These are phyloP conservation scores for Diutina sp. DNA, from an alignment of 1,139 yeast species.

Conservation along the genomic window DNA sequence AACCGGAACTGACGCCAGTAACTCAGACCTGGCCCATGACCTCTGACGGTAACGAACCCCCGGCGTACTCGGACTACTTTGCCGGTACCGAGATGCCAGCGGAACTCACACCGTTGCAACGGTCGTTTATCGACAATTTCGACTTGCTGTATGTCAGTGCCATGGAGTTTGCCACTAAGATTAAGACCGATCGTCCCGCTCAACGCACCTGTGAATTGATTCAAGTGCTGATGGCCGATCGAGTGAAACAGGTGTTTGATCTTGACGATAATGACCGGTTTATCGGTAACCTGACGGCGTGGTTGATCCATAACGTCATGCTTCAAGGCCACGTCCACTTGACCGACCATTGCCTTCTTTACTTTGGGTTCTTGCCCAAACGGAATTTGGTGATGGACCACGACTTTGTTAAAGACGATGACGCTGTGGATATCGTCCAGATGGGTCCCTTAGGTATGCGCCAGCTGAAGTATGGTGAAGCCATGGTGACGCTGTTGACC, in stretches of 20 bases:
- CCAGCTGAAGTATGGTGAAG: slow-evolving; percentile 29
- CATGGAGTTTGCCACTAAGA: background rate
- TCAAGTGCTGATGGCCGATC: background rate
- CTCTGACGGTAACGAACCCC: background rate
- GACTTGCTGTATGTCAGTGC: background rate
- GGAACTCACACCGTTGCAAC: background rate
- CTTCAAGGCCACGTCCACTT: slow-evolving; percentile 77
- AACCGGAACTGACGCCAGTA: background rate
- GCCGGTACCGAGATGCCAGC: background rate
- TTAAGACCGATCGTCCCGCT: background rate
- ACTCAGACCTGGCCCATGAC: background rate
- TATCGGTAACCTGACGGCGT: background rate
- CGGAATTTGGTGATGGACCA: slow-evolving; percentile 9
- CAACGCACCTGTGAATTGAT: background rate
- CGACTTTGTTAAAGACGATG: slow-evolving; percentile 11
- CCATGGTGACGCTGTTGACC: slow-evolving; percentile 20
- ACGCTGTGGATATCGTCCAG: slow-evolving; percentile 21
- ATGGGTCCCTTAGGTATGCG: slow-evolving; percentile 40
- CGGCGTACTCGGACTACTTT: background rate
- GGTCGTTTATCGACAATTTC: background rate
- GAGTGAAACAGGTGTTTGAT: background rate
- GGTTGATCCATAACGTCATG: slow-evolving; percentile 58
- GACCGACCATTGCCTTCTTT: slow-evolving; percentile 52
- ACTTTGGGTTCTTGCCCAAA: slow-evolving; percentile 74
- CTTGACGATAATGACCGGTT: background rate